Conservation (phyloP, 2,329 filamentous ascomycete species). For the Xylaria sp. region DNA sequence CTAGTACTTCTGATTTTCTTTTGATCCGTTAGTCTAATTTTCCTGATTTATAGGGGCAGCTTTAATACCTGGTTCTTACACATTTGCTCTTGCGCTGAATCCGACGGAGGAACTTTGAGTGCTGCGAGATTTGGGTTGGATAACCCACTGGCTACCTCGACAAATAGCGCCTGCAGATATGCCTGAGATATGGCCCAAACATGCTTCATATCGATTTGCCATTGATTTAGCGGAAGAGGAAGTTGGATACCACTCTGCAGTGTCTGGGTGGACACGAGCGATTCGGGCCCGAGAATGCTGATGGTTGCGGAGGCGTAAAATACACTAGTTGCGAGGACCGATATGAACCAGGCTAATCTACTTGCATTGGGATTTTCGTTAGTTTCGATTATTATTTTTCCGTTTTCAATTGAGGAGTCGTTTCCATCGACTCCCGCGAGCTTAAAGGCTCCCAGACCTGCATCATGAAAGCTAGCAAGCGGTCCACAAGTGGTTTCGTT, state of each 20-base stretch:
- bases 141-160: constrained; percentile 8
- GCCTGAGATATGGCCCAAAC: constrained; percentile 5
- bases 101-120: neutral
- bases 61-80: constrained; percentile 12
- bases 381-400: neutral
- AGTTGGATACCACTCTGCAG: neutral
- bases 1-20: neutral
- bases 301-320: no score
- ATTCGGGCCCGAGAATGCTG: neutral
- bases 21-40: no score
- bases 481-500: constrained; percentile 5
- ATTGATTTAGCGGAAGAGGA: constrained; percentile 10
- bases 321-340: no score
- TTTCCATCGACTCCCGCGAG: neutral
- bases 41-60: no score
- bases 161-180: constrained; percentile 7
- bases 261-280: neutral
- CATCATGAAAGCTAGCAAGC: neutral
- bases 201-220: constrained; percentile 21
- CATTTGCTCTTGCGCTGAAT: neutral
- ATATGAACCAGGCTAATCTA: constrained; percentile 6
- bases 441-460: neutral
- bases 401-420: neutral
- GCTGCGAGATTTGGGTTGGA: neutral
- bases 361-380: neutral